Percentiles rank a stretch among this genome's conserved stretches.
These are phyloP conservation scores for Trichoderma sp. DNA, from an alignment of 2,329 filamentous ascomycete genomes.

Conservation along the genomic window DNA sequence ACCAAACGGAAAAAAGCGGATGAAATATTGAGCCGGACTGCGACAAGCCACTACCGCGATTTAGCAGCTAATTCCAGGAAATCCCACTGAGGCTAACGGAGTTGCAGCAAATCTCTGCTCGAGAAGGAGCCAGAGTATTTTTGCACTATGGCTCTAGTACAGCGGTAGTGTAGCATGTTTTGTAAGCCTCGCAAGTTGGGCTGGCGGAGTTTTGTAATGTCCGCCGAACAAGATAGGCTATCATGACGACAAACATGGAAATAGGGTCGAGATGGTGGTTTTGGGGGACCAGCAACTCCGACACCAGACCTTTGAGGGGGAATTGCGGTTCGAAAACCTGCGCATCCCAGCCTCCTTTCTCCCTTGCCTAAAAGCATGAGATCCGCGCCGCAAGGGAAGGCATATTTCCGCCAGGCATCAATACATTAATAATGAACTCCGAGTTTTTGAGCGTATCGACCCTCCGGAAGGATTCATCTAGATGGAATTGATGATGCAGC, in stretches of 20 bases:
- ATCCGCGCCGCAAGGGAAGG: background rate
- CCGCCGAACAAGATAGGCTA: background rate
- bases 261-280: background rate
- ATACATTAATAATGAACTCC: background rate
- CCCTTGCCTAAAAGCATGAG: background rate
- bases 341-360: background rate
- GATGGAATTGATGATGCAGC: background rate
- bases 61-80: background rate
- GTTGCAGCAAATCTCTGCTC: background rate
- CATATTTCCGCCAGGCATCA: background rate
- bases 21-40: slow-evolving; percentile 11
- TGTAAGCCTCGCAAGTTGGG: background rate
- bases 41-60: background rate
- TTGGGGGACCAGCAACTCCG: background rate
- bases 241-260: background rate
- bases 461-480: background rate
- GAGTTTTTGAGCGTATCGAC: background rate
- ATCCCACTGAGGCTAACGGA: background rate
- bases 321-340: background rate
- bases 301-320: background rate
- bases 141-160: background rate
- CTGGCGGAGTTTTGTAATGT: slow-evolving; percentile 13
- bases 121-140: background rate
- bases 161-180: background rate
- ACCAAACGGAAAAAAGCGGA: slow-evolving; percentile 9